phyloP scores from a whole-genome alignment of 257 asterid genomes.

The Gynochthodes officinalis region DNA sequence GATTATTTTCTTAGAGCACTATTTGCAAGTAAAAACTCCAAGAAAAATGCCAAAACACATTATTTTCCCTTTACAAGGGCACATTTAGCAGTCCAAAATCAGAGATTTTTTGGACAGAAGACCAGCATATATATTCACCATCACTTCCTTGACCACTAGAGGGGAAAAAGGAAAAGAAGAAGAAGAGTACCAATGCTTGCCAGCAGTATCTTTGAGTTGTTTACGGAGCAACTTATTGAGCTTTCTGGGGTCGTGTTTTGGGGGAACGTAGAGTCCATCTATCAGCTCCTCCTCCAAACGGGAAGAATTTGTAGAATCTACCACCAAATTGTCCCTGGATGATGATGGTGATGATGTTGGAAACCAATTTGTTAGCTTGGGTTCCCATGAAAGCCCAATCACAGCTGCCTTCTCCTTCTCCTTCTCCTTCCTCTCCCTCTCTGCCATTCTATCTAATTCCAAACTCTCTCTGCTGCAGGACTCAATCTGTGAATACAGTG shows the following conservation, averaged over 20 bases:
- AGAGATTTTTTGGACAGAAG: neutral
- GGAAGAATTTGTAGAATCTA: conserved; percentile 29
- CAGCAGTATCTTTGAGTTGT: conserved; percentile 81
- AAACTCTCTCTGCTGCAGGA: too few relatives aligned
- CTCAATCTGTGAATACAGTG: neutral
- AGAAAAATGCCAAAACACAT: too few relatives aligned
- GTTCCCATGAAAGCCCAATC: conserved; percentile 79
- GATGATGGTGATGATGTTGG: conserved; percentile 15
- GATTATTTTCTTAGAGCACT: neutral
- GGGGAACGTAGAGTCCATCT: conserved; percentile 87
- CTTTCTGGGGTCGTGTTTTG: conserved; percentile 60
- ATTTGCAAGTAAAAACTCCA: too few relatives aligned
- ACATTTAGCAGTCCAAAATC: neutral
- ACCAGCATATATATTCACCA: neutral
- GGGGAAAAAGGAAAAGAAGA: neutral
- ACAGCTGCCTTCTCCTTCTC: conserved; percentile 14
- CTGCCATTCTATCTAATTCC: neutral
- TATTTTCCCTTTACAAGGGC: neutral
- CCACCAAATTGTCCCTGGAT: neutral
- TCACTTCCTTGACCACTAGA: neutral
- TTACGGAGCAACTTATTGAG: conserved; percentile 57
- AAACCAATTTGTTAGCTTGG: conserved; percentile 40
- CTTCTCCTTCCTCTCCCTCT: conserved; percentile 13
- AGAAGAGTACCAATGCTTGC: conserved; percentile 63
- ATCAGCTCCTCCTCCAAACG: conserved; percentile 52